Conservation (phyloP, 306 rosid genomes). For the Betula pendula region DNA sequence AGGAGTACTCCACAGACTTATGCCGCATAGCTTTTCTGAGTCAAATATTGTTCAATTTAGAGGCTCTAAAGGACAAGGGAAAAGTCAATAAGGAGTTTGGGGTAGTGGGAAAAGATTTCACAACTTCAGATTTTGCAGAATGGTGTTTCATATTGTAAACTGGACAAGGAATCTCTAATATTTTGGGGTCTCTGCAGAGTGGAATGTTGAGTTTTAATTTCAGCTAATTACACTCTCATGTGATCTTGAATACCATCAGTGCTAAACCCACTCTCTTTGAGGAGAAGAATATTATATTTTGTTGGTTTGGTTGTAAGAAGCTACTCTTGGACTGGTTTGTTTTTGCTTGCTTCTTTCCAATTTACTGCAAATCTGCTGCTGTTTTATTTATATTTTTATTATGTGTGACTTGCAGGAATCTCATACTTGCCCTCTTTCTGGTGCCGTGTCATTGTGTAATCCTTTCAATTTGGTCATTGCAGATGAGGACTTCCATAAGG, state of each 20-base stretch:
- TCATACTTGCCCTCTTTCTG: slow-evolving; percentile 65
- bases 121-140: not conserved
- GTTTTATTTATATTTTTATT: slow-evolving; percentile 16
- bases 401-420: slow-evolving; percentile 63
- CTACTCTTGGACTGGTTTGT: slow-evolving; percentile 17
- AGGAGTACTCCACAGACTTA: not conserved
- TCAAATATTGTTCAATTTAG: not conserved
- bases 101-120: not conserved
- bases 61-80: not conserved
- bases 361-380: slow-evolving; percentile 9
- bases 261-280: not conserved
- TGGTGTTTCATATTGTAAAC: not conserved
- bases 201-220: not conserved
- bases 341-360: slow-evolving; percentile 8
- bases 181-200: not conserved
- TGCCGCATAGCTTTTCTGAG: not conserved
- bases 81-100: not conserved
- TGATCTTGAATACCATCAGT: not conserved
- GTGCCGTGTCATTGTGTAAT: slow-evolving; percentile 96
- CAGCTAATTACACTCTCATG: not conserved
- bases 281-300: not conserved
- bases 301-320: not conserved
- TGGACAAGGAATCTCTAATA: not conserved
- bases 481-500: slow-evolving; percentile 89
- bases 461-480: slow-evolving; percentile 88